Percentiles rank a stretch among this genome's conserved stretches.
Conservation (phyloP, 2,329 filamentous ascomycete genomes). For the Shiraia sp. region DNA sequence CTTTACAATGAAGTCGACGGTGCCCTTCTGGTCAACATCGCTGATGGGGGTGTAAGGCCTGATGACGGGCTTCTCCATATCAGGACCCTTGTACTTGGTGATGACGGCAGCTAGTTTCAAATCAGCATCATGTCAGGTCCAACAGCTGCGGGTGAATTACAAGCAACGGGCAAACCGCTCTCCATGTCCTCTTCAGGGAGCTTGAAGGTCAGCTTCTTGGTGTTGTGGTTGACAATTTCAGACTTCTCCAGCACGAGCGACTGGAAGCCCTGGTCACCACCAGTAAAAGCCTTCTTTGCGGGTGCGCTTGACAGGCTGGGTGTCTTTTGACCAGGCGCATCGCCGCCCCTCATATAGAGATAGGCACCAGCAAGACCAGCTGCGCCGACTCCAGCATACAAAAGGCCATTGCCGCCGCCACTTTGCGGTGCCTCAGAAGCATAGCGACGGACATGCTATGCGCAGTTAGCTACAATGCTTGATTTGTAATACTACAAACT, state of each 20-base stretch:
- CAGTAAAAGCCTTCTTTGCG: constrained; percentile 66
- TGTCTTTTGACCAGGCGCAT: constrained; percentile 25
- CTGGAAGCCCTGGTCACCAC: constrained; percentile 88
- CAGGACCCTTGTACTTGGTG: constrained; percentile 87
- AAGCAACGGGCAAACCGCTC: constrained; percentile 79
- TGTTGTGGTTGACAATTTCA: constrained; percentile 88
- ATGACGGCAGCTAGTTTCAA: constrained; percentile 67
- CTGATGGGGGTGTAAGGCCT: constrained; percentile 91
- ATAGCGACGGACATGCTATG: constrained; percentile 70
- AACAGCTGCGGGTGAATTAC: constrained; percentile 48
- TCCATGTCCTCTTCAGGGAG: constrained; percentile 83
- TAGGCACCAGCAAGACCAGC: constrained; percentile 61
- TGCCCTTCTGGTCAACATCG: constrained; percentile 80
- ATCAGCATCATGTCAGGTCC: not conserved
- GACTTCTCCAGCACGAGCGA: constrained; percentile 77
- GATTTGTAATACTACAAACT: constrained; percentile 20
- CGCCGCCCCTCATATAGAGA: constrained; percentile 50
- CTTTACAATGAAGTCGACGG: constrained; percentile 89
- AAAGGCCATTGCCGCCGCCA: constrained; percentile 42
- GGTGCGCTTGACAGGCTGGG: constrained; percentile 44
- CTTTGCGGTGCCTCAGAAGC: constrained; percentile 66
- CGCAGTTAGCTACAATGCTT: constrained; percentile 21
- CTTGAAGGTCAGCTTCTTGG: constrained; percentile 87
- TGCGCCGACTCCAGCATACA: constrained; percentile 65
- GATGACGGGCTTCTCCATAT: constrained; percentile 81